Percentiles rank a stretch among this genome's conserved stretches.
phyloP scores from a whole-genome alignment of 2,329 filamentous ascomycete genomes.

The Monosporascus ibericus region DNA sequence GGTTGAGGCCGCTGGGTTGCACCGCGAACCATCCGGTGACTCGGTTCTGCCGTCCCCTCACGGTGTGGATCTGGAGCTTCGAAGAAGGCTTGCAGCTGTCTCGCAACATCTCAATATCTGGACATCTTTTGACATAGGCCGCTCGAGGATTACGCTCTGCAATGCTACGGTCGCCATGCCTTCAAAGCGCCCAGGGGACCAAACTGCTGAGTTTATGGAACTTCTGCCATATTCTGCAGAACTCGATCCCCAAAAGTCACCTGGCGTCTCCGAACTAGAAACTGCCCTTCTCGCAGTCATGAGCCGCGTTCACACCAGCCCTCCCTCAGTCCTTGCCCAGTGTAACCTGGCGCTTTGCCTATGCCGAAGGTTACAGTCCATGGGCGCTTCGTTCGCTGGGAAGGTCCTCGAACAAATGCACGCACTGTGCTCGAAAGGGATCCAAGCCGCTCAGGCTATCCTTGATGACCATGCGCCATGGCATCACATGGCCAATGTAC shows the following conservation, averaged over 20 bases:
- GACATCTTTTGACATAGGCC: constrained; percentile 53
- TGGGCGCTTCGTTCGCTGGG: constrained; percentile 38
- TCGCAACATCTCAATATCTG: constrained; percentile 53
- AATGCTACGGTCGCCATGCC: constrained; percentile 38
- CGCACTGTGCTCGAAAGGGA: constrained; percentile 35
- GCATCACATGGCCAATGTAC: constrained; percentile 55
- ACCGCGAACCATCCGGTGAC: constrained; percentile 29
- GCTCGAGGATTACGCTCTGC: constrained; percentile 43
- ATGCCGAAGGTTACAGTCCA: constrained; percentile 45
- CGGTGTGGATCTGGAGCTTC: constrained; percentile 30
- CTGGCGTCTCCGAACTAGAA: constrained; percentile 36
- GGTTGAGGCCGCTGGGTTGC: constrained; percentile 46
- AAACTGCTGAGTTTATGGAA: constrained; percentile 42
- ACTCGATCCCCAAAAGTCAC: constrained; percentile 44
- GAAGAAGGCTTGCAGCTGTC: constrained; percentile 40
- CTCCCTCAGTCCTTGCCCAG: constrained; percentile 41
- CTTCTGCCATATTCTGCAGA: constrained; percentile 47
- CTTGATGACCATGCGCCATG: constrained; percentile 41
- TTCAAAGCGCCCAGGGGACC: constrained; percentile 30
- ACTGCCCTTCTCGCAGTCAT: constrained; percentile 35
- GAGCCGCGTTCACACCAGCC: constrained; percentile 30
- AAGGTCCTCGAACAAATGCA: constrained; percentile 41
- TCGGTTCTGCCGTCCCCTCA: constrained; percentile 20
- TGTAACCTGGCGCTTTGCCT: constrained; percentile 51
- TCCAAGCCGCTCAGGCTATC: constrained; percentile 41